Conservation (phyloP, 164 flowering plant species). For the Santalum album region DNA sequence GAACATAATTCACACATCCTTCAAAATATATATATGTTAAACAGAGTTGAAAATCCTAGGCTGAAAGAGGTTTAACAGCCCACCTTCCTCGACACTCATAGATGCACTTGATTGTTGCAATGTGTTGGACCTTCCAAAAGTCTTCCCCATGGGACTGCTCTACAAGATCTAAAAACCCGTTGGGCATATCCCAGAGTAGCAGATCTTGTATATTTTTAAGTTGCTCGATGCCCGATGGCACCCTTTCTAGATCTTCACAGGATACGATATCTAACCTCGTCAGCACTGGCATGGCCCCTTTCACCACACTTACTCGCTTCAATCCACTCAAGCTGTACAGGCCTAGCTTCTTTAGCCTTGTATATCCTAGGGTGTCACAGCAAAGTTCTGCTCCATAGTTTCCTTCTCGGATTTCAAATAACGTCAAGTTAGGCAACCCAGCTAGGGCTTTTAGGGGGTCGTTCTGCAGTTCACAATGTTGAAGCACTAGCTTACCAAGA, state of each 20-base stretch:
- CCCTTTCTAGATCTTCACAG: constrained; percentile 1
- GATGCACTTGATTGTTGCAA: constrained; percentile 8
- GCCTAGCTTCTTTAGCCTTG: constrained; percentile 15
- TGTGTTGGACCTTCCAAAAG: constrained; percentile 9
- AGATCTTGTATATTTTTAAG: constrained; percentile 10
- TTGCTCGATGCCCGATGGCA: constrained; percentile 20
- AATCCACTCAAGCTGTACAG: constrained; percentile 8
- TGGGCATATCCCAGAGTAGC: constrained; percentile 12
- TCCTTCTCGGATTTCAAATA: constrained; percentile 2
- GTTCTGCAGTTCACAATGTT: not conserved
- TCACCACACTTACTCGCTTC: constrained; percentile 9
- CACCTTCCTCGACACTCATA: constrained; percentile 6
- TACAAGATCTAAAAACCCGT: constrained; percentile 1
- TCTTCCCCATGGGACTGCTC: constrained; percentile 4
- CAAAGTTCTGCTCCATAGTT: constrained; percentile 13
- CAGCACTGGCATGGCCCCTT: constrained; percentile 11
- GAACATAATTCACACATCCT: no score
- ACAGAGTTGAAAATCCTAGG: no score
- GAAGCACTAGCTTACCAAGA: not conserved
- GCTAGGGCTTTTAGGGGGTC: not conserved
- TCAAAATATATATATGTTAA: no score
- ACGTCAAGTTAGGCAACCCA: not conserved
- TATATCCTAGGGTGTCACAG: constrained; percentile 15
- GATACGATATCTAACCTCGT: not conserved
- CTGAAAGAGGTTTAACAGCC: not conserved